Conservation (phyloP, 2,329 filamentous ascomycete genomes). For the Stagonosporopsis chrysanthemi region DNA sequence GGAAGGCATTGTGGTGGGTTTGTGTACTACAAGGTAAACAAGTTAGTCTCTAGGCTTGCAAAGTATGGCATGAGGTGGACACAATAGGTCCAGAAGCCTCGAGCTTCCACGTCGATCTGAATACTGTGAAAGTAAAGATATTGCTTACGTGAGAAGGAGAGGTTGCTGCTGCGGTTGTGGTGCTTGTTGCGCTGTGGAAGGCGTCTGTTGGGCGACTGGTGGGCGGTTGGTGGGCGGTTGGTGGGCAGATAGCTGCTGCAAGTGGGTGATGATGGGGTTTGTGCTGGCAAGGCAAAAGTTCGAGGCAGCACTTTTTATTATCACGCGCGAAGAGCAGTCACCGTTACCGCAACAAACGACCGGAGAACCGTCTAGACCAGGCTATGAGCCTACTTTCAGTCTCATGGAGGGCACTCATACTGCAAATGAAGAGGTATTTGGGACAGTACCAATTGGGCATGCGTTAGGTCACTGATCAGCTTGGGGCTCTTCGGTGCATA, state of each 20-base stretch:
- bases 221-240: not conserved
- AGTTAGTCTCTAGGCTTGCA: not conserved
- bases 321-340: not conserved
- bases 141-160: not conserved
- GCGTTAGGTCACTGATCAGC: not conserved
- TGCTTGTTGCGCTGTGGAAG: not conserved
- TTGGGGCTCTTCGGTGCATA: not conserved
- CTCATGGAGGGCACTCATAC: not conserved
- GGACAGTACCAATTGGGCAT: too few species aligned
- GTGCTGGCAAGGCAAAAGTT: not conserved
- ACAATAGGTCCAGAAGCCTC: not conserved
- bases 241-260: not conserved
- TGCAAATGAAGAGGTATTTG: not conserved
- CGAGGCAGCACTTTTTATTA: not conserved
- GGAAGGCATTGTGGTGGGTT: not conserved
- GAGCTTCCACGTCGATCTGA: not conserved
- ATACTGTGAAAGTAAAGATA: not conserved
- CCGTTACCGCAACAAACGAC: not conserved
- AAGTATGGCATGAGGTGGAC: not conserved
- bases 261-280: not conserved
- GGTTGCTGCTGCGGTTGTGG: not conserved
- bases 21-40: not conserved
- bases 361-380: not conserved
- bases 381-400: not conserved
- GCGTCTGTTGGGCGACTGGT: too few species aligned